A percentile compares a stretch with the other conserved stretches of the same genome.
phyloP scores from a whole-genome alignment of 306 rosid genomes.

The Fagus sylvatica region DNA sequence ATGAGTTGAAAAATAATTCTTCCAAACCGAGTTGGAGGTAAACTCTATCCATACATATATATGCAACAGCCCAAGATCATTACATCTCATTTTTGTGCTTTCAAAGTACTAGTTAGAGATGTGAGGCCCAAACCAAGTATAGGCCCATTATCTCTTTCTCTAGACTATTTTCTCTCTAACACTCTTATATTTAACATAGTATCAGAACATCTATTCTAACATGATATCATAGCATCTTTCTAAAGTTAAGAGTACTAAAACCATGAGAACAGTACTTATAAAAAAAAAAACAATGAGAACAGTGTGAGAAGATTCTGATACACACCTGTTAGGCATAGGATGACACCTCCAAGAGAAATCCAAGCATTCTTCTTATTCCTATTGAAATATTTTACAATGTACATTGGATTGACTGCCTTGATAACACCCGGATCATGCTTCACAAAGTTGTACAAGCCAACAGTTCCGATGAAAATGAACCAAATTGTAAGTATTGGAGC shows the following conservation, averaged over 20 bases:
- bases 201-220: no score
- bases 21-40: no score
- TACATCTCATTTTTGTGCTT: neutral
- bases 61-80: neutral
- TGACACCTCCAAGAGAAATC: slow-evolving; percentile 48
- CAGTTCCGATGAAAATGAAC: slow-evolving; percentile 30
- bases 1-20: no score
- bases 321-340: slow-evolving; percentile 41
- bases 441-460: slow-evolving; percentile 43
- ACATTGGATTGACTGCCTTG: slow-evolving; percentile 38
- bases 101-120: neutral
- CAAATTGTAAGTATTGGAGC: slow-evolving; percentile 42
- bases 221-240: no score
- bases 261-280: no score
- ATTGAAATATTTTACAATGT: slow-evolving; percentile 29
- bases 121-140: no score
- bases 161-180: no score
- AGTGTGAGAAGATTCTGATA: neutral
- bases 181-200: no score
- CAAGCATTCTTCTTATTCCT: slow-evolving; percentile 40
- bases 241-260: no score
- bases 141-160: no score
- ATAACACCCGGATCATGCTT: slow-evolving; percentile 27
- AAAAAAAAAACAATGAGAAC: neutral
- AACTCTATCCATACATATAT: no score